These are phyloP conservation scores for Cutaneotrichosporon daszewskae DNA, from an alignment of 1,284 basidiomycete genomes.

Conservation along the genomic window DNA sequence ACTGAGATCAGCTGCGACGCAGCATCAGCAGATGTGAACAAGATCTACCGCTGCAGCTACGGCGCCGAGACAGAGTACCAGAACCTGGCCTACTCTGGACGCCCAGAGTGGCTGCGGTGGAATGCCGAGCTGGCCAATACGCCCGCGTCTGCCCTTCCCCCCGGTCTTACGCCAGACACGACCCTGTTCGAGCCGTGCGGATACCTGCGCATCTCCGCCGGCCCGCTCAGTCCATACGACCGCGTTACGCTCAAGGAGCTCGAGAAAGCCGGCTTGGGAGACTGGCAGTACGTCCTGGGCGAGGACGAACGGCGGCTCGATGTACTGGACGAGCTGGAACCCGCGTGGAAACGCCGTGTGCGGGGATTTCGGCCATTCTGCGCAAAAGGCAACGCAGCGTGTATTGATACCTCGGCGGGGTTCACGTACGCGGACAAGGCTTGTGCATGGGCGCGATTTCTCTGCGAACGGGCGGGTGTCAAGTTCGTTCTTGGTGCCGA, in stretches of 20 bases:
- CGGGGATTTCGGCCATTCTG: slow-evolving; percentile 4
- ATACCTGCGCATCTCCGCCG: slow-evolving; percentile 13
- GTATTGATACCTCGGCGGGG: slow-evolving; percentile 20
- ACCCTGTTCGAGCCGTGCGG: slow-evolving; percentile 15
- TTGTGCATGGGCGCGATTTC: slow-evolving; percentile 15
- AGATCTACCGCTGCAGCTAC: slow-evolving; percentile 21
- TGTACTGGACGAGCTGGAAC: slow-evolving; percentile 4
- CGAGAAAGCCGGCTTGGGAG: slow-evolving; percentile 13
- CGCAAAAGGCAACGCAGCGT: slow-evolving; percentile 9
- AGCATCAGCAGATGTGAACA: slow-evolving; percentile 20
- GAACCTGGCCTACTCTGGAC: slow-evolving; percentile 18
- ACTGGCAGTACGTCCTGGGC: slow-evolving; percentile 10
- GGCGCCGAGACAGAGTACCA: slow-evolving; percentile 18
- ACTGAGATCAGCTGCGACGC: no score
- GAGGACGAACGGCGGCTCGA: not conserved
- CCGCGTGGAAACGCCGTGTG: slow-evolving; percentile 7
- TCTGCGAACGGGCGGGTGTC: slow-evolving; percentile 15
- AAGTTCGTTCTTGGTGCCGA: slow-evolving; percentile 16
- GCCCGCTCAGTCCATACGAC: slow-evolving; percentile 13
- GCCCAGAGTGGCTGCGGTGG: slow-evolving; percentile 18
- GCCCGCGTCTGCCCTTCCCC: slow-evolving; percentile 11
- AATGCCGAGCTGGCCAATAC: slow-evolving; percentile 12
- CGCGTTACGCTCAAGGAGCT: slow-evolving; percentile 10
- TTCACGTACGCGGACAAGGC: slow-evolving; percentile 22
- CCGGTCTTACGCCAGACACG: slow-evolving; percentile 13